phyloP scores from a whole-genome alignment of 345 rosid species.

The Pelargonium nanum region DNA sequence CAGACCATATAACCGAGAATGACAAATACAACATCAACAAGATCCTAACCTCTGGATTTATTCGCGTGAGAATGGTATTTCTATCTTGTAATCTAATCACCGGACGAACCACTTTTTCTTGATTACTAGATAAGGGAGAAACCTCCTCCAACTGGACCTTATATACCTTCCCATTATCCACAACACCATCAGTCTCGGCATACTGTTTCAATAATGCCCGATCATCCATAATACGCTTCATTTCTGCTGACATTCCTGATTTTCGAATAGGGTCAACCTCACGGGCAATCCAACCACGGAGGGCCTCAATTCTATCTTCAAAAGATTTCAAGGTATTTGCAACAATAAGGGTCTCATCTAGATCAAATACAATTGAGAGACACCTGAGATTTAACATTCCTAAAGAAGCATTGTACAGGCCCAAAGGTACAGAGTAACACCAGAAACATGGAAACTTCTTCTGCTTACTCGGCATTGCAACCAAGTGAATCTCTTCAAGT shows the following conservation, averaged over 20 bases:
- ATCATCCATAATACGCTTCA: conserved; percentile 68
- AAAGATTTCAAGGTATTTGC: conserved; percentile 95
- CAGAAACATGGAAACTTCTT: conserved; percentile 97
- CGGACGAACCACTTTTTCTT: conserved; percentile 69
- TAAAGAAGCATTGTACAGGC: conserved; percentile 65
- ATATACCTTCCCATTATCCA: conserved; percentile 55
- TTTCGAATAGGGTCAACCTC: conserved; percentile 62
- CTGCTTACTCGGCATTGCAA: conserved; percentile 97
- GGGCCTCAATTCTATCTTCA: conserved; percentile 75
- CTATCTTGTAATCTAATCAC: conserved; percentile 74
- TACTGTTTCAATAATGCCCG: conserved; percentile 77
- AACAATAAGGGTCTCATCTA: conserved; percentile 91
- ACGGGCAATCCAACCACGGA: conserved; percentile 66
- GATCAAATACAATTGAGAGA: conserved; percentile 86
- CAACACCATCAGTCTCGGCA: conserved; percentile 52
- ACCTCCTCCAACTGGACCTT: conserved; percentile 85
- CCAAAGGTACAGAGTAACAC: conserved; percentile 72
- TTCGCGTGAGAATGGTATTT: conserved; percentile 79
- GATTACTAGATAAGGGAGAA: conserved; percentile 41
- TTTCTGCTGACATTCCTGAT: conserved; percentile 64
- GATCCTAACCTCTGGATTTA: conserved; percentile 81
- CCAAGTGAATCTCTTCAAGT: conserved; percentile 83
- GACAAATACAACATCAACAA: conserved; percentile 1
- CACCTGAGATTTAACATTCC: conserved; percentile 80
- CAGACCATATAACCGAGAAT: conserved; percentile 3